Conservation (phyloP, 2,329 filamentous ascomycete species). For the Sclerotinia glacialis region DNA sequence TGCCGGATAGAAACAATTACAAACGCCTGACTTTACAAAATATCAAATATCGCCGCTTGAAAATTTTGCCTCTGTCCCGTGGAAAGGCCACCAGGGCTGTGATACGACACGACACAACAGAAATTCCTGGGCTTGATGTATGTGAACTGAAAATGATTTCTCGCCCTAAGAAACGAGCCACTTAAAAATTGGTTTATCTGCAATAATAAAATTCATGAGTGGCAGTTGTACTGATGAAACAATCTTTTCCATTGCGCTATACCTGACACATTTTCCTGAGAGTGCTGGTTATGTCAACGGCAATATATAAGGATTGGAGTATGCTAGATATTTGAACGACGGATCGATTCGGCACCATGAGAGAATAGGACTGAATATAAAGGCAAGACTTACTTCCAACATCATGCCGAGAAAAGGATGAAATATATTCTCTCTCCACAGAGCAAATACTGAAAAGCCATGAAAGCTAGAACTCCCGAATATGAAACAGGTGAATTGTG, state of each 20-base stretch:
- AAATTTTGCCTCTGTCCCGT: not conserved
- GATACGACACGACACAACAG: too few species aligned
- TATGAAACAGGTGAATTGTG: not conserved
- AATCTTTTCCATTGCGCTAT: too few species aligned
- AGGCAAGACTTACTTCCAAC: accelerated
- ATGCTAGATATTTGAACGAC: accelerated
- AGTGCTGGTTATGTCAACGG: too few species aligned
- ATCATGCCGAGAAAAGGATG: not conserved
- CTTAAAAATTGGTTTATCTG: too few species aligned
- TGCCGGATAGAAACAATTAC: not conserved
- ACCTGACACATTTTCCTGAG: not conserved
- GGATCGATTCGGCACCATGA: accelerated
- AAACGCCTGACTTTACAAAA: not conserved
- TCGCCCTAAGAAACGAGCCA: accelerated
- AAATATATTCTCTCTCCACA: not conserved
- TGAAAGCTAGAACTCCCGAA: too few species aligned
- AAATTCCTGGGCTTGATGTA: not conserved
- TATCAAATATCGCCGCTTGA: not conserved
- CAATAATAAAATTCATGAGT: not conserved
- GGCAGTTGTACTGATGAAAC: not conserved
- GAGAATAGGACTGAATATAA: not conserved
- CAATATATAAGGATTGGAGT: too few species aligned
- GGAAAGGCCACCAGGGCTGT: not conserved
- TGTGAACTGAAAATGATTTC: not conserved
- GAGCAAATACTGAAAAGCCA: too few species aligned